Evolutionary conservation across 257 asterid genomes (phyloP), one percentile per base, ranked within the genome.

Genomic region (Gardenia jasminoides): DNA sequence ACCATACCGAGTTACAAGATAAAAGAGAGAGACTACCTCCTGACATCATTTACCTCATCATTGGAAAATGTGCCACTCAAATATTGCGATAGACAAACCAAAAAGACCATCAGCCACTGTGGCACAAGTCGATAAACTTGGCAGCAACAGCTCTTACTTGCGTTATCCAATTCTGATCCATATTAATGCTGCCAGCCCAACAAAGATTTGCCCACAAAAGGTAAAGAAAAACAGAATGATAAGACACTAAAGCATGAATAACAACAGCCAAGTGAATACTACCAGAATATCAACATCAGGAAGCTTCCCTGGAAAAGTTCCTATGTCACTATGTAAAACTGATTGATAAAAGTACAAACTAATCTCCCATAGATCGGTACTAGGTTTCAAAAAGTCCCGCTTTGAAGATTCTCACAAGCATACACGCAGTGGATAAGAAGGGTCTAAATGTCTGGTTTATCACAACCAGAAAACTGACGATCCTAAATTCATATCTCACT

Each of bases 401-500:
- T 66, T 28, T 66, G 70, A 66, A 33, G 44, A 17, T 31, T 15
- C 70, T 69, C 36, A 17, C 9, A 11, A 67, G 36, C 36, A 50
- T 33, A 54, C 80, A 66, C 67, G 31, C 75, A 56, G 56, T 66
- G 7, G 74, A 77, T 19, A 30, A 17, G 22, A 66, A 16, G 24
- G 56, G n/a, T 76, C 67, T 31, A 15, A 4, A 15, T 22, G 9
- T 50, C 67, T 31, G 36, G 67, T 76, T n/a, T 12, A 41, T 22
- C 41, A 24, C 70, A 58, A 28, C 52, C 54, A 31, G 78, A 47
- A 64, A 79, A 79, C 7, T 41, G 5, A 26, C 24, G 20, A 44
- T 71, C 39, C 83, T 67, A 77, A 74, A 43, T 31, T 69, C 68
- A 76, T 76, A 46, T 26, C 61, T 68, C 80, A 61, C 80, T 81